These are phyloP conservation scores for Zygotorulaspora mrakii DNA, from an alignment of 1,139 yeast genomes.

Conservation along the genomic window DNA sequence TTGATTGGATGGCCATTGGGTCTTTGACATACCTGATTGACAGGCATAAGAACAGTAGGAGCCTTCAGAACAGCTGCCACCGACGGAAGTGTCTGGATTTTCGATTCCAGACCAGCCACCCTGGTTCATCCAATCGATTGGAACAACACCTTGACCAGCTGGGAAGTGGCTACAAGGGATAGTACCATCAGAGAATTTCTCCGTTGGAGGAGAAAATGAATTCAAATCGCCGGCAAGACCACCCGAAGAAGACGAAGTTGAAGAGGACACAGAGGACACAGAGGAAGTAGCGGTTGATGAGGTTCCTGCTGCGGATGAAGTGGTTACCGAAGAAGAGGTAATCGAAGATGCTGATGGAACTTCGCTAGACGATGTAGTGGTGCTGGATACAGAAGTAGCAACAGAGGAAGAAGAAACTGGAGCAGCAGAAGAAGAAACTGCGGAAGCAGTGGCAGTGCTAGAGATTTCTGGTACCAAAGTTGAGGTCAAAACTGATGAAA, in stretches of 20 bases:
- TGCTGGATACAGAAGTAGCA: slow-evolving; percentile 22
- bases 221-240: slow-evolving; percentile 57
- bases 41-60: slow-evolving; percentile 95
- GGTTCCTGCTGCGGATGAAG: slow-evolving; percentile 32
- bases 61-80: slow-evolving; percentile 72
- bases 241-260: slow-evolving; percentile 31
- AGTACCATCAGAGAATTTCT: slow-evolving; percentile 74
- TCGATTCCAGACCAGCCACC: slow-evolving; percentile 93
- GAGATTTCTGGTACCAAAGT: slow-evolving; percentile 28
- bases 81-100: slow-evolving; percentile 60
- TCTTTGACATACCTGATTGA: slow-evolving; percentile 94
- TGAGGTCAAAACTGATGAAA: slow-evolving; percentile 23
- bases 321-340: slow-evolving; percentile 25
- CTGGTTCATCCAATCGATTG: slow-evolving; percentile 72
- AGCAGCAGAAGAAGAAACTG: background rate
- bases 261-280: slow-evolving; percentile 29
- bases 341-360: slow-evolving; percentile 23
- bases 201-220: slow-evolving; percentile 49
- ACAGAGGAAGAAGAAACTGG: background rate
- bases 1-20: slow-evolving; percentile 89
- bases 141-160: slow-evolving; percentile 83
- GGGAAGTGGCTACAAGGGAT: slow-evolving; percentile 78
- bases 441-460: slow-evolving; percentile 31
- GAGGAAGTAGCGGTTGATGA: slow-evolving; percentile 46
- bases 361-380: slow-evolving; percentile 18